Evolutionary conservation across 2,329 filamentous ascomycete genomes (phyloP), one percentile per base, ranked within the genome.

Genomic region (Periconia sp.): DNA sequence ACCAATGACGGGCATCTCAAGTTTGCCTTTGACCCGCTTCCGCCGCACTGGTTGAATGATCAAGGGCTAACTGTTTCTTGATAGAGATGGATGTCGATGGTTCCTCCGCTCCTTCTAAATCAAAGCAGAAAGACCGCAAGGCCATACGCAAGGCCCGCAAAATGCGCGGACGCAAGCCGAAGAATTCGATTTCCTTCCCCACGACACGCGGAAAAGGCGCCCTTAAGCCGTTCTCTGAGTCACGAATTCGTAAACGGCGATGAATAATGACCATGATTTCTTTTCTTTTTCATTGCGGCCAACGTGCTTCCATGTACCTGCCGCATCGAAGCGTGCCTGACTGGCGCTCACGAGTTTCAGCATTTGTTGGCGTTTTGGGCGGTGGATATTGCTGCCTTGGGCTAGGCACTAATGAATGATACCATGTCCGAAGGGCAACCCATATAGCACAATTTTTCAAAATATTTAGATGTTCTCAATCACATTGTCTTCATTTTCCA

Each of bases 41-140:
- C 61, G 52, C 59, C 51, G 38, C 50, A 57, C 36, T 56, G 53
- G 55, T 56, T 50, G 52, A 58, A 58, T 58, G 56, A 59, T 56
- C 59, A 61, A 52, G 50, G 57, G 66, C 65, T 70, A 62, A 70
- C 61, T 53, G 47, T 54, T 36, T 43, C 40, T 26, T 40, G 15
- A 35, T 57, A 69, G 70, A 68, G 39, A 72, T 73, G 68, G 71
- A 74, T 34, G 56, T 70, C 43, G 71, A 71, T 50, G 61, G 55
- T 36, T 50, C 57, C 31, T 36, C 49, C 23, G 40, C 51, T 12
- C 16, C 49, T 5, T 45, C 57, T 38, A 57, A 52, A 28, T 59
- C 59, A 39, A 57, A 60, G 44, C 68, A 62, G 41, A 68, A 70
- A 48, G 59, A 61, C 57, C 64, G 63, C 57, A 65, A 41, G 44